A percentile compares a stretch with the other conserved stretches of the same genome.
Evolutionary conservation across 1,139 yeast species (phyloP).

Genomic region (Saccharomyces hybrid): DNA sequence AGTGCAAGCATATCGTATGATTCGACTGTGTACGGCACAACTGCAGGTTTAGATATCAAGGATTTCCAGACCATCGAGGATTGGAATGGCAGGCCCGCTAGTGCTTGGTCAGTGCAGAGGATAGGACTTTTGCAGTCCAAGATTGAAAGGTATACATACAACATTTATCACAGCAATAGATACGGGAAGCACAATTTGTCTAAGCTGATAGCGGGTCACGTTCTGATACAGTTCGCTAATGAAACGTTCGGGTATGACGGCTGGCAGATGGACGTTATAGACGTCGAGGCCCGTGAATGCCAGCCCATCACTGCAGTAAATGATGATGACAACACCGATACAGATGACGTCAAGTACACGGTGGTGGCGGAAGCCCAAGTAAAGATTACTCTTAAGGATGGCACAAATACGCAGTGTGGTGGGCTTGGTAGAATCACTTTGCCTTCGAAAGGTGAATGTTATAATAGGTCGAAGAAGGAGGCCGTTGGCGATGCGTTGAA

Average conservation of each 20-base stretch:
- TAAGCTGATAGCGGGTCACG: slow-evolving; percentile 26
- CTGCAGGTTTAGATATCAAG: slow-evolving; percentile 16
- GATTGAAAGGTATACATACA: slow-evolving; percentile 24
- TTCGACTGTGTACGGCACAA: slow-evolving; percentile 15
- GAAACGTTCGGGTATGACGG: slow-evolving; percentile 32
- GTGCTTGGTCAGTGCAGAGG: slow-evolving; percentile 27
- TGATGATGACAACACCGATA: slow-evolving; percentile 2
- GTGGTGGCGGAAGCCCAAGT: slow-evolving; percentile 29
- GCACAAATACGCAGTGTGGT: slow-evolving; percentile 25
- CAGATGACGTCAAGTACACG: slow-evolving; percentile 11
- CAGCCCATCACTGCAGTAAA: slow-evolving; percentile 3
- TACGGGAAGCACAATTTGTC: slow-evolving; percentile 28
- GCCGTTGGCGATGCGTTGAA: slow-evolving; percentile 29
- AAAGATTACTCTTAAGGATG: slow-evolving; percentile 27
- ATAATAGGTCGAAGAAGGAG: slow-evolving; percentile 28
- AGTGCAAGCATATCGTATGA: slow-evolving; percentile 17
- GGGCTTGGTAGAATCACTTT: slow-evolving; percentile 25
- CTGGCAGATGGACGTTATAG: slow-evolving; percentile 27
- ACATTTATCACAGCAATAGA: slow-evolving; percentile 23
- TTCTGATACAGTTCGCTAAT: slow-evolving; percentile 27
- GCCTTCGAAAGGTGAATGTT: slow-evolving; percentile 25
- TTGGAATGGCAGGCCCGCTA: slow-evolving; percentile 29
- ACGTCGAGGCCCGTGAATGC: slow-evolving; percentile 20
- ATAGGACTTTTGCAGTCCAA: slow-evolving; percentile 26
- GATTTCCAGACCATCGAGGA: slow-evolving; percentile 22